A percentile compares a stretch with the other conserved stretches of the same genome.
Evolutionary conservation across 805 yeast genomes (phyloP).

Genomic region (Suhomyces sp.): DNA sequence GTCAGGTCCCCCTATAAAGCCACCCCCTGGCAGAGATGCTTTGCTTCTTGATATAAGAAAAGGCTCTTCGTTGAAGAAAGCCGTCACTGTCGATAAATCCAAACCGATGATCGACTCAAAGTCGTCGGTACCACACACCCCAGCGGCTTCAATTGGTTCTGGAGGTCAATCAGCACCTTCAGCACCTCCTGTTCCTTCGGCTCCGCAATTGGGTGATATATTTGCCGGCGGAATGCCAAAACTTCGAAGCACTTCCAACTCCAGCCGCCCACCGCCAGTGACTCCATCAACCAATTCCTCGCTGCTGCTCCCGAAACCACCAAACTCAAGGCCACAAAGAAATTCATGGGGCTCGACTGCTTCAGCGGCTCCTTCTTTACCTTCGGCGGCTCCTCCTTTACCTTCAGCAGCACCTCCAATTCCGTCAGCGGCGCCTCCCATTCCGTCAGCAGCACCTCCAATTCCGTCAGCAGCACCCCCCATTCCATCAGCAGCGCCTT

Average conservation of each 20-base stretch:
- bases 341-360: conserved; percentile 16
- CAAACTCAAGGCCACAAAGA: conserved; percentile 10
- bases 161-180: conserved; percentile 23
- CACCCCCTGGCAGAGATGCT: conserved; percentile 38
- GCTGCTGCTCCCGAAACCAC: conserved; percentile 6
- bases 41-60: conserved; percentile 81
- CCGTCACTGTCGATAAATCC: conserved; percentile 44
- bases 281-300: conserved; percentile 22
- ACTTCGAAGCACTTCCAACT: conserved; percentile 40
- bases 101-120: conserved; percentile 57
- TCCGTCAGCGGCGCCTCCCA: conserved; percentile 16
- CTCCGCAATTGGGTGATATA: conserved; percentile 60
- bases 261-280: conserved; percentile 35
- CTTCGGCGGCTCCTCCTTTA: conserved; percentile 16
- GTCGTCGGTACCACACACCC: conserved; percentile 34
- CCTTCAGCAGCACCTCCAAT: conserved; percentile 22
- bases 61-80: conserved; percentile 40
- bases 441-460: conserved; percentile 21
- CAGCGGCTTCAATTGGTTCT: conserved; percentile 18
- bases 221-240: conserved; percentile 83
- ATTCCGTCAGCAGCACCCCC: conserved; percentile 14
- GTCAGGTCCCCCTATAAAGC: conserved; percentile 18
- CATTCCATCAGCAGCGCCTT: conserved; percentile 10
- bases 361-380: conserved; percentile 13
- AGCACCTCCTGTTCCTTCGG: conserved; percentile 19